These are phyloP conservation scores for Bonia amplexicaulis DNA, from an alignment of 176 grass and related monocot genomes.

Conservation along the genomic window DNA sequence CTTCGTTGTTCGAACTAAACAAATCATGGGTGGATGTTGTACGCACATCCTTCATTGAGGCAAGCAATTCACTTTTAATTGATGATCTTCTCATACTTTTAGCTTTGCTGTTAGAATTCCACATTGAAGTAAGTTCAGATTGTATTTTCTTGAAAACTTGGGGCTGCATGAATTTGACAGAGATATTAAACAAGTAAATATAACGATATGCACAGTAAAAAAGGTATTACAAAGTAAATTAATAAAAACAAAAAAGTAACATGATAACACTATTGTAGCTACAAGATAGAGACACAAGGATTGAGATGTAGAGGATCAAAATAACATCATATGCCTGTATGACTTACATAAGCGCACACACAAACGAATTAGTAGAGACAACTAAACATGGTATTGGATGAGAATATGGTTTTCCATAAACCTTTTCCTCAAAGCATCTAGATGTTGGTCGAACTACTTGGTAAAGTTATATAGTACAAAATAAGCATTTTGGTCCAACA, in stretches of 20 bases:
- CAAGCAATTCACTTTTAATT: conserved; percentile 52
- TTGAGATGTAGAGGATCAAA: neutral
- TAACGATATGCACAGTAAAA: conserved; percentile 1
- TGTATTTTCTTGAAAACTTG: conserved; percentile 67
- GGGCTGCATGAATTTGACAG: conserved; percentile 52
- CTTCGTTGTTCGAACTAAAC: conserved; percentile 42
- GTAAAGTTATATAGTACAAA: neutral
- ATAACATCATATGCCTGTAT: neutral
- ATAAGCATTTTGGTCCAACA: neutral
- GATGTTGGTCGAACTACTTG: neutral
- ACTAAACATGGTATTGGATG: neutral
- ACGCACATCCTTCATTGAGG: conserved; percentile 37
- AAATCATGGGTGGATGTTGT: conserved; percentile 45
- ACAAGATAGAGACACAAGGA: conserved; percentile 12
- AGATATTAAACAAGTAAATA: conserved; percentile 14
- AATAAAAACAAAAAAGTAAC: neutral
- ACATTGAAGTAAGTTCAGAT: conserved; percentile 91
- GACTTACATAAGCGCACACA: no score
- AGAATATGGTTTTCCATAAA: neutral
- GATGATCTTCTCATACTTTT: conserved; percentile 72
- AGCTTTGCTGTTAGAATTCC: conserved; percentile 61
- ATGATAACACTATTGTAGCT: neutral
- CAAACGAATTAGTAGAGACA: neutral
- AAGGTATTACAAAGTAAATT: neutral
- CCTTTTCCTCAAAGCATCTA: neutral